Percentiles rank a stretch among this genome's conserved stretches.
These are phyloP conservation scores for Podochytrium sp. DNA, from an alignment of 192 early-diverging fungal genomes.

Conservation along the genomic window DNA sequence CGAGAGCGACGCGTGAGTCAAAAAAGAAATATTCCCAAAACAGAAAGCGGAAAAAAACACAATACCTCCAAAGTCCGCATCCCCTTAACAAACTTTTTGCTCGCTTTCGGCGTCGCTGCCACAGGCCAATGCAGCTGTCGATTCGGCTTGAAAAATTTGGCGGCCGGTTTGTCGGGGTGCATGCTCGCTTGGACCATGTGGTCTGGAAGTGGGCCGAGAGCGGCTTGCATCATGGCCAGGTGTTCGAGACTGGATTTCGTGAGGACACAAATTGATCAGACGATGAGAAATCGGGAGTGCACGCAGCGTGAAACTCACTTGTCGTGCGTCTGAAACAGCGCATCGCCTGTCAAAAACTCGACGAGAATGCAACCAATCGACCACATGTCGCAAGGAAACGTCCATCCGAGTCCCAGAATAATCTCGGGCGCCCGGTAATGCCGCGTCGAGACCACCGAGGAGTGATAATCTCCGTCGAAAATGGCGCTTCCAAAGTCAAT, in stretches of 20 bases:
- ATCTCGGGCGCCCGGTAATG: slow-evolving; percentile 99
- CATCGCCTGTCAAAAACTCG: slow-evolving; percentile 93
- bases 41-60: background rate
- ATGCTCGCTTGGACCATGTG: slow-evolving; percentile 59
- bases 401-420: slow-evolving; percentile 92
- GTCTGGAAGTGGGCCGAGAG: slow-evolving; percentile 78
- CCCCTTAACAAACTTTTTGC: slow-evolving; percentile 64
- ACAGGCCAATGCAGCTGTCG: slow-evolving; percentile 11
- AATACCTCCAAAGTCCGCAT: slow-evolving; percentile 60
- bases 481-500: slow-evolving; percentile 98
- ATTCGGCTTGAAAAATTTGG: slow-evolving; percentile 56
- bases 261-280: background rate
- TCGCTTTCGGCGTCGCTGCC: slow-evolving; percentile 29
- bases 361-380: slow-evolving; percentile 96
- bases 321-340: slow-evolving; percentile 97
- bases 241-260: slow-evolving; percentile 74
- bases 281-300: background rate
- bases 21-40: background rate
- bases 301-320: slow-evolving; percentile 50
- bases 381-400: slow-evolving; percentile 97
- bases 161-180: slow-evolving; percentile 28
- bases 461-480: slow-evolving; percentile 92
- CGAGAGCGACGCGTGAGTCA: background rate
- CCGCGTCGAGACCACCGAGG: slow-evolving; percentile 87
- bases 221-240: slow-evolving; percentile 93